Base-by-base conservation (phyloP, 257 asterid genomes). In the Solanum piurae region DNA sequence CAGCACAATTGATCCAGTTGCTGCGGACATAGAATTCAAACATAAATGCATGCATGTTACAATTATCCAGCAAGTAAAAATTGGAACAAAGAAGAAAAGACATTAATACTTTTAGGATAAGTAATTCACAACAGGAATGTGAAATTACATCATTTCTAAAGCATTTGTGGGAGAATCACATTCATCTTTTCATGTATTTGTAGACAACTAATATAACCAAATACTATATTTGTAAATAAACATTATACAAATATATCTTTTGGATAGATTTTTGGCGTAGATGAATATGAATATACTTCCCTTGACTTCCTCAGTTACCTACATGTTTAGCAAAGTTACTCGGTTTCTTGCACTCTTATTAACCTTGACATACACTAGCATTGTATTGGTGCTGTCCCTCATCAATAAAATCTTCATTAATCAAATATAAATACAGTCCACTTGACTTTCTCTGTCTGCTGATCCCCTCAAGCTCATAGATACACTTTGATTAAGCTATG, bases 1-100 rank as follows among this genome's bases (percentile, higher is more conserved):
- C 76, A 85, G 40, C 91, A 87, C 64, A 89, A 33, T 29, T 87
- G 87, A 87, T 89, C 91, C 88, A 89, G 87, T 87, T 89, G 82
- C 89, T 89, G 91, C 86, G 23, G 69, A 31, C 20, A 49, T 18
- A 29, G 69, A 82, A 82, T 82, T 82, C 44, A 49, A 46, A 66
- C 40, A 82, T 49, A 82, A 82, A 37, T 74, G 14, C 11, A 58
- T 42, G 34, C 9, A 14, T 36, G 33, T 82, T 66, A 49, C 25
- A 82, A 55, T 55, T 20, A 60, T 27, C 12, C 31, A 87, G 33
- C 18, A 29, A 34, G 21, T 27, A 83, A 38, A 84, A 55, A 71
- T 46, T 38, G 74, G 76, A 37, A 66, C 34, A 87, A 25, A 27
- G 68, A 86, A 37, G 20, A 55, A 38, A 16, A 23, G 25, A 55